A percentile compares a stretch with the other conserved stretches of the same genome.
phyloP scores from a whole-genome alignment of 768 basidiomycete species.

The Podaxis rugospora region DNA sequence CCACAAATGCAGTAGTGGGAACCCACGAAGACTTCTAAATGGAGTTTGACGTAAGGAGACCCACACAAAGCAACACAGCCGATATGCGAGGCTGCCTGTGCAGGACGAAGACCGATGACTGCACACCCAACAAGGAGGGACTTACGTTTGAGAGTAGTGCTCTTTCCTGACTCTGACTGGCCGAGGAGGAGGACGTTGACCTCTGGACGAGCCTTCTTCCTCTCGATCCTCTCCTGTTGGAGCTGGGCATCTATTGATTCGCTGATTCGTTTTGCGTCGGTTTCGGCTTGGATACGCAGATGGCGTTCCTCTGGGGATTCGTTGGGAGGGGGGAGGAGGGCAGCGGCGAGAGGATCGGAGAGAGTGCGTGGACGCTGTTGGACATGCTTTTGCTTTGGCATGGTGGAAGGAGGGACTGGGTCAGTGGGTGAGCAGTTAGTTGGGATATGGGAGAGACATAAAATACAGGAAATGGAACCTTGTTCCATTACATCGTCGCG shows the following conservation, averaged over 20 bases:
- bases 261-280: constrained; percentile 68
- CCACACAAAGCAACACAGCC: constrained; percentile 5
- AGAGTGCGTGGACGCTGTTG: constrained; percentile 34
- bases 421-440: constrained; percentile 18
- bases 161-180: constrained; percentile 89
- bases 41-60: constrained; percentile 12
- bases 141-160: constrained; percentile 86
- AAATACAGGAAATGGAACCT: constrained; percentile 1
- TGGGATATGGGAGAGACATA: constrained; percentile 13
- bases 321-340: constrained; percentile 64
- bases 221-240: constrained; percentile 56
- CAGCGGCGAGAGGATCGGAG: constrained; percentile 69
- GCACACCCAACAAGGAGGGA: constrained; percentile 17
- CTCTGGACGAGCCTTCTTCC: constrained; percentile 54
- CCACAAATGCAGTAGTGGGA: background rate
- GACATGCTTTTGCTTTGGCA: constrained; percentile 35
- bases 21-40: constrained; percentile 2
- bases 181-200: constrained; percentile 79
- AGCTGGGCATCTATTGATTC: constrained; percentile 80
- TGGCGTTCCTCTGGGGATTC: constrained; percentile 69
- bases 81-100: constrained; percentile 8
- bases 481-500: background rate
- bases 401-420: constrained; percentile 24
- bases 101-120: constrained; percentile 7
- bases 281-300: constrained; percentile 58